Evolutionary conservation across 331 rosid species (phyloP).

Genomic region (Erythrophleum ivorense): DNA sequence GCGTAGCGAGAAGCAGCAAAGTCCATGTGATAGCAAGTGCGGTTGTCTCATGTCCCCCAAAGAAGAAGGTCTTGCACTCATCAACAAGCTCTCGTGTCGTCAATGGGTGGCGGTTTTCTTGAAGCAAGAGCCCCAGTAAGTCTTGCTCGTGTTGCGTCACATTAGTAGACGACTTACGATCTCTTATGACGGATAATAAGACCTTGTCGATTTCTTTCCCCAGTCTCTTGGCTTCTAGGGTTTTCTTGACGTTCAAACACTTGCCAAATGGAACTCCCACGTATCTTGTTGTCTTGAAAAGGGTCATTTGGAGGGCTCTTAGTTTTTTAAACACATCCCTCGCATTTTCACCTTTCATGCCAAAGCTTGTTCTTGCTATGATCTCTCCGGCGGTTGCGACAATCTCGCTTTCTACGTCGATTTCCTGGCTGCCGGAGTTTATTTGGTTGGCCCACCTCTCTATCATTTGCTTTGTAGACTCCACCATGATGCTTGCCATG

Average conservation of each 20-base stretch:
- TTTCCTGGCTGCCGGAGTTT: constrained; percentile 54
- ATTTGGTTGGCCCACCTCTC: constrained; percentile 57
- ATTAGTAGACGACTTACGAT: constrained; percentile 36
- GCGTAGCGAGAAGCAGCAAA: constrained; percentile 68
- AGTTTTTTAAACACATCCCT: constrained; percentile 58
- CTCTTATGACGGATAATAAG: constrained; percentile 51
- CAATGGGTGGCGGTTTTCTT: constrained; percentile 49
- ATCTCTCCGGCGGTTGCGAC: constrained; percentile 72
- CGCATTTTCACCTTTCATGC: constrained; percentile 56
- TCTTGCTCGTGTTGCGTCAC: constrained; percentile 44
- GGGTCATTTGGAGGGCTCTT: constrained; percentile 75
- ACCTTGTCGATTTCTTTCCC: constrained; percentile 72
- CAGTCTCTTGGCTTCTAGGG: constrained; percentile 67
- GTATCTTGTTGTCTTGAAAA: constrained; percentile 60
- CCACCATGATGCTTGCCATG: constrained; percentile 73
- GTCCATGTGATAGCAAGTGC: constrained; percentile 94
- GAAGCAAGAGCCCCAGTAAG: constrained; percentile 62
- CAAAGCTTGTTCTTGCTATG: constrained; percentile 79
- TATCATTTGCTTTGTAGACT: constrained; percentile 68
- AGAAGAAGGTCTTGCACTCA: constrained; percentile 93
- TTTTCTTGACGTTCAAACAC: constrained; percentile 53
- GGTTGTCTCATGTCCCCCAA: constrained; percentile 93
- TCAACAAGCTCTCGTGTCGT: constrained; percentile 69
- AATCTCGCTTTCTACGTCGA: constrained; percentile 71
- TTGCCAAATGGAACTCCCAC: constrained; percentile 89